These are phyloP conservation scores for Rubus parviflorus DNA, from an alignment of 306 rosid species.

Conservation along the genomic window DNA sequence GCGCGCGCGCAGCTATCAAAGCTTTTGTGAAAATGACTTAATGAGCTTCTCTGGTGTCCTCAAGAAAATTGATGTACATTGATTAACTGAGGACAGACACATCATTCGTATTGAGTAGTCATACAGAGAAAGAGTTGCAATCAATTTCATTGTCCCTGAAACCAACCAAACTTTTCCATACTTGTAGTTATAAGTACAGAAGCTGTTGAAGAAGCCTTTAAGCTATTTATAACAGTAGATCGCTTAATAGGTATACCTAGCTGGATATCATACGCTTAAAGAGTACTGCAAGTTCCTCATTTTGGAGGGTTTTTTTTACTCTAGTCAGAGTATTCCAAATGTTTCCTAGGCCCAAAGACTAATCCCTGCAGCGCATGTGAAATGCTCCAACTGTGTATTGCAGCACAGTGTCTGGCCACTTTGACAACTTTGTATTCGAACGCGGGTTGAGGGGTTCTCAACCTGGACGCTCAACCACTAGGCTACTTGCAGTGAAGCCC, in stretches of 20 bases:
- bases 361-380: too few species aligned
- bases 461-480: too few species aligned
- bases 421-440: too few species aligned
- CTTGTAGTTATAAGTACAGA: not conserved
- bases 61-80: not conserved
- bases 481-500: not conserved
- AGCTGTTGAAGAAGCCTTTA: not conserved
- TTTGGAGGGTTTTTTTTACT: not conserved
- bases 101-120: not conserved
- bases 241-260: not conserved
- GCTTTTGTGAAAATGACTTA: slow-evolving; percentile 47
- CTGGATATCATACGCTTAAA: not conserved
- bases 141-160: not conserved
- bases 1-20: slow-evolving; percentile 35
- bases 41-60: not conserved
- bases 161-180: slow-evolving; percentile 9
- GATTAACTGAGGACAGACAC: slow-evolving; percentile 2
- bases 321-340: too few species aligned
- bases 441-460: too few species aligned
- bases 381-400: too few species aligned
- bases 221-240: not conserved
- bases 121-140: not conserved
- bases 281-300: not conserved
- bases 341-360: too few species aligned
- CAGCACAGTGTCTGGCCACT: too few species aligned